phyloP scores from a whole-genome alignment of 371 early-diverging fungal genomes.

The Mycotypha africana region DNA sequence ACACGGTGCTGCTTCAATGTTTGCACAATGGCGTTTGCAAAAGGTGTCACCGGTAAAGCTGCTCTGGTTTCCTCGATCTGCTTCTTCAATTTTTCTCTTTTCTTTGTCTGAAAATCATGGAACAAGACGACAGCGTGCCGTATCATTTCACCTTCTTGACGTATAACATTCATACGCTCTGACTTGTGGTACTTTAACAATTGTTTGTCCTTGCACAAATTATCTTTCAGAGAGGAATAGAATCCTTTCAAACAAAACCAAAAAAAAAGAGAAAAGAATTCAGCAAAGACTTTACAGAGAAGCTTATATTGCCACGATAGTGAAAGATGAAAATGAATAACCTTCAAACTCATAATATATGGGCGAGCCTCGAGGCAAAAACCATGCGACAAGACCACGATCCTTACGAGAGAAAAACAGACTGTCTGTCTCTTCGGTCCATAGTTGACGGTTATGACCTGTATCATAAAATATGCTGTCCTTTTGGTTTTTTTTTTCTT shows the following conservation, averaged over 20 bases:
- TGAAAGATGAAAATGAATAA: no score
- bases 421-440: constrained; percentile 38
- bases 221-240: constrained; percentile 26
- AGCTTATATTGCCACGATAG: no score
- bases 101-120: constrained; percentile 50
- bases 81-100: constrained; percentile 25
- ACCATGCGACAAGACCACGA: constrained; percentile 35
- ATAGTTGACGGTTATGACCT: constrained; percentile 13
- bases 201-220: constrained; percentile 10
- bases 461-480: background rate
- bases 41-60: constrained; percentile 55
- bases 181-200: background rate
- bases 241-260: no score
- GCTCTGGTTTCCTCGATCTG: constrained; percentile 51
- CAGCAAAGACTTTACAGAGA: no score
- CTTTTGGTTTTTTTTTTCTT: constrained; percentile 8
- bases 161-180: constrained; percentile 6
- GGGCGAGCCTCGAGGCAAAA: constrained; percentile 35
- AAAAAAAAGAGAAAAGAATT: no score
- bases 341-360: constrained; percentile 49
- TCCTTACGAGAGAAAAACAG: constrained; percentile 36
- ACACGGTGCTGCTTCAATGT: constrained; percentile 52
- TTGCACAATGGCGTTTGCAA: constrained; percentile 53
- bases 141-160: constrained; percentile 38
- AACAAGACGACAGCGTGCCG: constrained; percentile 53